phyloP scores from a whole-genome alignment of 2,329 filamentous ascomycete genomes.

The Myriosclerotinia duriaeana region DNA sequence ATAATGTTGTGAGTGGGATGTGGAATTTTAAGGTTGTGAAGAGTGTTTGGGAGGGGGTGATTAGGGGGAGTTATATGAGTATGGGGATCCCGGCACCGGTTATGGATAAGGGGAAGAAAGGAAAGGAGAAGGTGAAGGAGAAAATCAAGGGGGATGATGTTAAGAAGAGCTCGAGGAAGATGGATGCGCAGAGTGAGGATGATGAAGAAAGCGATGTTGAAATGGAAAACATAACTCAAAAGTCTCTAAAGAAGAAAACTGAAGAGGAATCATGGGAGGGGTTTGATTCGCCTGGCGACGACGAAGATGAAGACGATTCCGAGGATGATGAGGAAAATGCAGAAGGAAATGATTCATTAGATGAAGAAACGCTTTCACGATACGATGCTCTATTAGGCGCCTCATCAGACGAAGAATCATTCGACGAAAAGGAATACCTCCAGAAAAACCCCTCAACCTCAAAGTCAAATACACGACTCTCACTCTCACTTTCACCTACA shows the following conservation, averaged over 20 bases:
- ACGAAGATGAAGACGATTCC: conserved; percentile 23
- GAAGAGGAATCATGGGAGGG: conserved; percentile 29
- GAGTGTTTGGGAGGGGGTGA: conserved; percentile 46
- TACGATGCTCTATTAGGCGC: conserved; percentile 38
- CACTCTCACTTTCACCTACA: conserved; percentile 31
- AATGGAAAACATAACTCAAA: conserved; percentile 11
- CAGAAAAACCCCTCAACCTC: conserved; percentile 23
- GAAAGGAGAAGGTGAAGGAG: conserved; percentile 27
- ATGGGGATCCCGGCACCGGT: conserved; percentile 37
- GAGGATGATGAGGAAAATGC: conserved; percentile 25
- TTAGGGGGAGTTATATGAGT: conserved; percentile 37
- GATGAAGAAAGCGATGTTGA: conserved; percentile 23
- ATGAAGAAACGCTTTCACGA: conserved; percentile 35
- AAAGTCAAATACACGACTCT: conserved; percentile 26
- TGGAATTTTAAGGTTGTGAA: conserved; percentile 54
- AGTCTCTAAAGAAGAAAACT: conserved; percentile 2
- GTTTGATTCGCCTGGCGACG: conserved; percentile 28
- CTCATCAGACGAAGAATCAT: conserved; percentile 40
- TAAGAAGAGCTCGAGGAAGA: conserved; percentile 19
- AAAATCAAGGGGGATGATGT: conserved; percentile 22
- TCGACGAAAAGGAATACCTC: conserved; percentile 33
- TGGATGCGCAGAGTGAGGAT: conserved; percentile 16
- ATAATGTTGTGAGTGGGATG: conserved; percentile 55
- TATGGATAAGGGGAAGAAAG: conserved; percentile 28
- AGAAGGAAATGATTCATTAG: conserved; percentile 31